Evolutionary conservation across 257 asterid genomes (phyloP), one percentile per base, ranked within the genome.

Genomic region (Plantago major): DNA sequence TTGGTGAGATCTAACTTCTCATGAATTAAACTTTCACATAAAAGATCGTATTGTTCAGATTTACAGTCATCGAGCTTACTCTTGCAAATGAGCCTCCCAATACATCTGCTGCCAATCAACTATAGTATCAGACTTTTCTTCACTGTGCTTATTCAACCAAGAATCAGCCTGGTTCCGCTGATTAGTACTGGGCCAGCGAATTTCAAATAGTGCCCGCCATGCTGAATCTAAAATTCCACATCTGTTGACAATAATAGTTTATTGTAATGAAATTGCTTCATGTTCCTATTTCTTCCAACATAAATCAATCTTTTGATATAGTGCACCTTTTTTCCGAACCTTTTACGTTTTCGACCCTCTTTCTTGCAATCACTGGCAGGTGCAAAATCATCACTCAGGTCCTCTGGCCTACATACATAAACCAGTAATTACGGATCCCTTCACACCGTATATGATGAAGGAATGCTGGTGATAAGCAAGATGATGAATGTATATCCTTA

Each of bases 61-160:
- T 44, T 46, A 63, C 17, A 62, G 53, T 53, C 42, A 70, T 46
- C 50, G 33, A 49, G 45, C 69, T 69, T 83, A 90, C 96, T 76
- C 84, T 76, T 90, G 97, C 65, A 87, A 73, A 81, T 90, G 96
- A 58, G 82, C 64, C 81, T 87, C 90, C 97, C 95, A 90, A 75
- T 90, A 90, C 72, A 71, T 71, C 69, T 83, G 90, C 66, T 67
- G 87, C 96, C 96, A 90, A 66, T 85, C 93, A 68, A 71, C 67
- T 44, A 53, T 19, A 15, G 67, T 59, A 26, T 77, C 82, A 70
- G 42, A 62, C 69, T 79, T 74, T 15, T 42, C 71, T 69, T 75
- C 82, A 37, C 45, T 60, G 59, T 48, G 40, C 57, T 71, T 78
- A 45, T 67, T 67, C 67, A 71, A 58, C 71, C 82, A 74, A 66